These are phyloP conservation scores for Agaricus sinodeliciosus DNA, from an alignment of 768 basidiomycete species.

Conservation along the genomic window DNA sequence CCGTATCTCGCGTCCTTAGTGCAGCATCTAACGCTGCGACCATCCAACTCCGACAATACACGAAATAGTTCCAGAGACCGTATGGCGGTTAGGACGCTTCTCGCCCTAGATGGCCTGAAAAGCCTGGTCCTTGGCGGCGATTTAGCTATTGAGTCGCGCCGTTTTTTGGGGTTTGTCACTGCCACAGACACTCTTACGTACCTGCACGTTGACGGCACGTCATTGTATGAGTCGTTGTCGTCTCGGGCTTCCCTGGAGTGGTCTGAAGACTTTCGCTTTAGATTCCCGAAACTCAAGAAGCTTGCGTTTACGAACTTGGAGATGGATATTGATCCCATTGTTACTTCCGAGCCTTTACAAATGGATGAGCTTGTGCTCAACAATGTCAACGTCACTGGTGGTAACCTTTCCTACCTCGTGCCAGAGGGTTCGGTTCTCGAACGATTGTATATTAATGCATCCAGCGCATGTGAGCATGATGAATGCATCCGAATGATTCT, in stretches of 20 bases:
- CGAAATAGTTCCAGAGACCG: conserved; percentile 10
- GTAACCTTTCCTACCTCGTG: conserved; percentile 34
- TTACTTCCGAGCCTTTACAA: conserved; percentile 26
- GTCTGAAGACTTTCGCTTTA: conserved; percentile 43
- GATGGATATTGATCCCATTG: conserved; percentile 32
- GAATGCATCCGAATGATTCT: conserved; percentile 36
- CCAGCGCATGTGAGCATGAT: conserved; percentile 26
- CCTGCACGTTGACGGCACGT: conserved; percentile 41
- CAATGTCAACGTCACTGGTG: conserved; percentile 34
- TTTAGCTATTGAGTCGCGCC: conserved; percentile 38
- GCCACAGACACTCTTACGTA: conserved; percentile 34
- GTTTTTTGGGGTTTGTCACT: conserved; percentile 36
- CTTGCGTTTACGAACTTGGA: conserved; percentile 38
- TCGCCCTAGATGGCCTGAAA: conserved; percentile 34
- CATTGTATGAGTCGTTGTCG: conserved; percentile 19
- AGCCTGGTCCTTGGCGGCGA: conserved; percentile 42
- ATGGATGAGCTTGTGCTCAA: conserved; percentile 36
- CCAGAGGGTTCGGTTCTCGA: conserved; percentile 27
- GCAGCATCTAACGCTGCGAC: conserved; percentile 35
- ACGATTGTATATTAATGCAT: conserved; percentile 29
- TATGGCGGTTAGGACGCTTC: conserved; percentile 34
- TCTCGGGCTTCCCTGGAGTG: conserved; percentile 39
- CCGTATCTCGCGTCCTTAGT: conserved; percentile 29
- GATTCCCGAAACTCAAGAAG: conserved; percentile 35
- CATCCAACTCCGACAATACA: conserved; percentile 15